Evolutionary conservation across 169 alveolate genomes (phyloP), one percentile per base, ranked within the genome.

Genomic region (Eimeria praecox): DNA sequence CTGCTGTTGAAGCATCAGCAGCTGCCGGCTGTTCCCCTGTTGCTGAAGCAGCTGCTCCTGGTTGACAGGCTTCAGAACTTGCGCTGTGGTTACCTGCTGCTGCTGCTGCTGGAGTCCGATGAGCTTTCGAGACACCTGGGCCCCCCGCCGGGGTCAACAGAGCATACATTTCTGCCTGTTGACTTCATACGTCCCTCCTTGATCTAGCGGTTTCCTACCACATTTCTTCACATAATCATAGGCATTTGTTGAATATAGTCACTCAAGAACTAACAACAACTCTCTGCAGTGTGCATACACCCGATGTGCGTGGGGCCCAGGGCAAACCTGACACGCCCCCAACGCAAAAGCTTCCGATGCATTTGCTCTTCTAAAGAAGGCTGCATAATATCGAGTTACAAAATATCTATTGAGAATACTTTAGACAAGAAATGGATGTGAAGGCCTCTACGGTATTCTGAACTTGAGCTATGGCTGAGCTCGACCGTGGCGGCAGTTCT

Each of bases 111-210:
- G 91, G 66, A 46, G 24, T 35, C 49, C 27, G 42, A n/a, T 40
- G 38, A 10, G 91, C 56, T 30, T 24, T 3, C 14, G 91, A 33
- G 71, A 12, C 30, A 6, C 77, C 91, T 49, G 49, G 38, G n/a
- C 91, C 91, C 20, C 91, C 54, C 5, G 49, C 18, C 20, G 49
- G 75, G 33, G 52, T 83, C 75, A 83, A 40, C 77, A 54, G 33
- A 27, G 91, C 66, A 54, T 83, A 83, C 91, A 83, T 83, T 54
- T 49, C 12, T 30, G 56, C 44, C 49, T 14, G 6, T 69, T 16
- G 80, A 49, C 49, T 8, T 49, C 24, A 14, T 69, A 16, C 44
- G 49, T 18, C n/a, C 0, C 80, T 35, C 49, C 24, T 3, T 33
- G 46, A 2, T 20, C 69, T 4, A 4, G 27, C 69, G 5, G n/a